phyloP scores from a whole-genome alignment of 305 asterid genomes.

The Nicotiana rustica region DNA sequence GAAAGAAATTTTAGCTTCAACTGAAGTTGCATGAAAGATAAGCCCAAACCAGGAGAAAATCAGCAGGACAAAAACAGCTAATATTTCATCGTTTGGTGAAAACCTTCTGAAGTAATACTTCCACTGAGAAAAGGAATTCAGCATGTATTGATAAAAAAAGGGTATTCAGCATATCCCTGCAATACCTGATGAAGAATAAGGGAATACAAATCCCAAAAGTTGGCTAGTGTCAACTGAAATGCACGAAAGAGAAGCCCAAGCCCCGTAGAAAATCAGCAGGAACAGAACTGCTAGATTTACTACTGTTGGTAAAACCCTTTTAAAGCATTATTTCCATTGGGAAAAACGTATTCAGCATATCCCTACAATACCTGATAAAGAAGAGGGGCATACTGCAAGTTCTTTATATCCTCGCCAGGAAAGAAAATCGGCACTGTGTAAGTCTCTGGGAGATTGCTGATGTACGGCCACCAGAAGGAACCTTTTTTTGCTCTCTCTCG shows the following conservation, averaged over 20 bases:
- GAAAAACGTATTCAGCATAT: not conserved
- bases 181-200: constrained; percentile 91
- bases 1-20: not conserved
- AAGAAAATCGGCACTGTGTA: constrained; percentile 83
- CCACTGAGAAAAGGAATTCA: not conserved
- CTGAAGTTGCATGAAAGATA: not conserved
- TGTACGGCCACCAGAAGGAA: constrained; percentile 97
- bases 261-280: not conserved
- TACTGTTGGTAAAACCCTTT: not conserved
- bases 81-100: not conserved
- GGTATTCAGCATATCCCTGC: not conserved
- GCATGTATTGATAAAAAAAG: not conserved
- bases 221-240: not conserved
- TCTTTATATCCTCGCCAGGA: constrained; percentile 91
- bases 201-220: not conserved
- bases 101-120: not conserved
- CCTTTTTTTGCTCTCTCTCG: constrained; percentile 81
- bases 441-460: constrained; percentile 89
- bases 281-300: not conserved
- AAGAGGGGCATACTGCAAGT: constrained; percentile 94
- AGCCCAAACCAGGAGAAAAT: not conserved
- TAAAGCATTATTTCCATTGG: not conserved
- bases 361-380: constrained; percentile 75
- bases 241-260: not conserved
- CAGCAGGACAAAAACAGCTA: not conserved